phyloP scores from a whole-genome alignment of 2,329 filamentous ascomycete genomes.

The Monilinia aucupariae region DNA sequence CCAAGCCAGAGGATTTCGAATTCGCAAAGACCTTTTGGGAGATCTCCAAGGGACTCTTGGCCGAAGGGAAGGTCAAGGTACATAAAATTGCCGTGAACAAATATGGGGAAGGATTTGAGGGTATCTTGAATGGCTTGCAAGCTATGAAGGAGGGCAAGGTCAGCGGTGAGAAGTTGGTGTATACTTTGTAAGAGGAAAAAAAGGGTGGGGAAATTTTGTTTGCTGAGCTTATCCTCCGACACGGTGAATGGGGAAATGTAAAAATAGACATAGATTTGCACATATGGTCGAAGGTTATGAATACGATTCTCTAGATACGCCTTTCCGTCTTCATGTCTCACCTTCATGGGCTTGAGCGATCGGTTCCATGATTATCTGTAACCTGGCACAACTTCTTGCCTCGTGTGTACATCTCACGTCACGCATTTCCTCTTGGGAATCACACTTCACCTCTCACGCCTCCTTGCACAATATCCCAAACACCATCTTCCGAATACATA shows the following conservation, averaged over 20 bases:
- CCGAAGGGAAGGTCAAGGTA: conserved; percentile 37
- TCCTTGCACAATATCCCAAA: no score
- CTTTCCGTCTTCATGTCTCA: no score
- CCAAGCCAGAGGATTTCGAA: conserved; percentile 34
- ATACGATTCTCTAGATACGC: neutral
- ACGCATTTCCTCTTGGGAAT: neutral
- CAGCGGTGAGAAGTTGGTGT: conserved; percentile 44
- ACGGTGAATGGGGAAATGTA: neutral
- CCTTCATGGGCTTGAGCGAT: neutral
- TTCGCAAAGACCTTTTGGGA: conserved; percentile 39
- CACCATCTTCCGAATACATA: neutral
- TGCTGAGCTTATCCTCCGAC: neutral
- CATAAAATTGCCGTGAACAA: conserved; percentile 32
- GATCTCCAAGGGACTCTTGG: conserved; percentile 35
- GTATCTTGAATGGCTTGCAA: conserved; percentile 30
- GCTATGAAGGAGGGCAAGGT: conserved; percentile 33
- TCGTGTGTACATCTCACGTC: neutral
- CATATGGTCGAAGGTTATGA: neutral
- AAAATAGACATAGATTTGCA: neutral
- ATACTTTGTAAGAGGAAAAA: conserved; percentile 34
- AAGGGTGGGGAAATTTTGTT: no score
- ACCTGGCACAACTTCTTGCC: neutral
- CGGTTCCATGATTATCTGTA: neutral
- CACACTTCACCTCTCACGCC: neutral
- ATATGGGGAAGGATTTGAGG: conserved; percentile 33